A percentile compares a stretch with the other conserved stretches of the same genome.
Evolutionary conservation across 805 yeast genomes (phyloP).

Genomic region (Ogataea pilisensis): DNA sequence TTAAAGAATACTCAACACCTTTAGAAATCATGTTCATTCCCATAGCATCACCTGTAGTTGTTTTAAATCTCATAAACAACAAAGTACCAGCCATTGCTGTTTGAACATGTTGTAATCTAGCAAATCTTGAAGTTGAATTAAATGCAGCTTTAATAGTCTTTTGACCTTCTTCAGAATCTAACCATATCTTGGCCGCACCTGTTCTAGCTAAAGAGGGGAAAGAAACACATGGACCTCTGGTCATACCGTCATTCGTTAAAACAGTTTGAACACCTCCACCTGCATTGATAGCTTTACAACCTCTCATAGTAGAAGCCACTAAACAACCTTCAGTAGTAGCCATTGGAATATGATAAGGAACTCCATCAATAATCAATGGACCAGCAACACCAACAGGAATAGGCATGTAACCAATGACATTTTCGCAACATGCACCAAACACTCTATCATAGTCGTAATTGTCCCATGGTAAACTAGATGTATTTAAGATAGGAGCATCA

Average conservation of each 20-base stretch:
- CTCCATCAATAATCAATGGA: constrained; percentile 87
- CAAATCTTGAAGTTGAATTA: constrained; percentile 96
- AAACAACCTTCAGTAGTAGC: constrained; percentile 99
- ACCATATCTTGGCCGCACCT: constrained; percentile 92
- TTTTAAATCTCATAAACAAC: constrained; percentile 85
- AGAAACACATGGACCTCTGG: constrained; percentile 97
- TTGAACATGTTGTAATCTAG: constrained; percentile 84
- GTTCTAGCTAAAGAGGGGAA: constrained; percentile 82
- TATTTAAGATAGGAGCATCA: constrained; percentile 72
- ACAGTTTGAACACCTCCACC: constrained; percentile 97
- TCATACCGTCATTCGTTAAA: constrained; percentile 95
- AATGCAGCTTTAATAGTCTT: constrained; percentile 77
- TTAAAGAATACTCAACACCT: constrained; percentile 88
- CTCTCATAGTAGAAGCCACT: constrained; percentile 98
- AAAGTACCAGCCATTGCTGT: constrained; percentile 93
- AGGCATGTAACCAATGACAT: constrained; percentile 95
- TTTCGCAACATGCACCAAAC: constrained; percentile 98
- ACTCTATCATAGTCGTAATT: constrained; percentile 92
- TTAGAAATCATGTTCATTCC: constrained; percentile 99
- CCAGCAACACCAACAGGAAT: constrained; percentile 98
- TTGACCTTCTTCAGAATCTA: constrained; percentile 94
- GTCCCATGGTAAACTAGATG: constrained; percentile 70
- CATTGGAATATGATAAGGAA: constrained; percentile 90
- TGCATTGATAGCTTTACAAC: constrained; percentile 94
- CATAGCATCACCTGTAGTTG: constrained; percentile 99